Conservation (phyloP, 1,139 yeast species). For the Zygosaccharomyces pseudobailii region DNA sequence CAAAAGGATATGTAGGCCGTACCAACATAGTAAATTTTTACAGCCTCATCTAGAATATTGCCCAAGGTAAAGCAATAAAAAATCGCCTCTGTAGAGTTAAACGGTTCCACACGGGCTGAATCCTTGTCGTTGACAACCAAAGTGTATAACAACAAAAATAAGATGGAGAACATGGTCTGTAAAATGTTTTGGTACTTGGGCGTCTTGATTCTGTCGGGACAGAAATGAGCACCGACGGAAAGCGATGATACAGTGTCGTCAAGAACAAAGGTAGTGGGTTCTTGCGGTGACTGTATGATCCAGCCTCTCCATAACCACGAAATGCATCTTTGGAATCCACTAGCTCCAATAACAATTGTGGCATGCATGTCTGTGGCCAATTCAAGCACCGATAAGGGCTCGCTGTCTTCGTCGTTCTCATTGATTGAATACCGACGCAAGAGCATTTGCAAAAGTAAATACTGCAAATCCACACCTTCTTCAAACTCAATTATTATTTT, state of each 20-base stretch:
- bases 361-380: slow-evolving; percentile 84
- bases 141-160: slow-evolving; percentile 60
- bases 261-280: slow-evolving; percentile 63
- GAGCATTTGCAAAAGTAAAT: slow-evolving; percentile 68
- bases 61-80: slow-evolving; percentile 68
- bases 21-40: slow-evolving; percentile 76
- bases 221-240: slow-evolving; percentile 60
- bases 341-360: slow-evolving; percentile 66
- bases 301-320: slow-evolving; percentile 94
- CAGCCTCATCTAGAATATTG: slow-evolving; percentile 58
- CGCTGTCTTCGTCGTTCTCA: slow-evolving; percentile 56
- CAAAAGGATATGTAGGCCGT: slow-evolving; percentile 68
- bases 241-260: slow-evolving; percentile 58
- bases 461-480: slow-evolving; percentile 50
- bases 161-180: slow-evolving; percentile 62
- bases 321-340: slow-evolving; percentile 81
- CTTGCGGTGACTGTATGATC: slow-evolving; percentile 72
- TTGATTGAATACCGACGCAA: slow-evolving; percentile 71
- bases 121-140: slow-evolving; percentile 53
- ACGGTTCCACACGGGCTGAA: slow-evolving; percentile 32
- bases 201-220: slow-evolving; percentile 78
- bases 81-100: slow-evolving; percentile 47
- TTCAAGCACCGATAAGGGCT: slow-evolving; percentile 70
- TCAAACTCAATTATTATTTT: slow-evolving; percentile 60
- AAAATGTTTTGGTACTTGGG: slow-evolving; percentile 75